These are phyloP conservation scores for Cyclaneusma minus DNA, from an alignment of 2,329 filamentous ascomycete species.

Conservation along the genomic window DNA sequence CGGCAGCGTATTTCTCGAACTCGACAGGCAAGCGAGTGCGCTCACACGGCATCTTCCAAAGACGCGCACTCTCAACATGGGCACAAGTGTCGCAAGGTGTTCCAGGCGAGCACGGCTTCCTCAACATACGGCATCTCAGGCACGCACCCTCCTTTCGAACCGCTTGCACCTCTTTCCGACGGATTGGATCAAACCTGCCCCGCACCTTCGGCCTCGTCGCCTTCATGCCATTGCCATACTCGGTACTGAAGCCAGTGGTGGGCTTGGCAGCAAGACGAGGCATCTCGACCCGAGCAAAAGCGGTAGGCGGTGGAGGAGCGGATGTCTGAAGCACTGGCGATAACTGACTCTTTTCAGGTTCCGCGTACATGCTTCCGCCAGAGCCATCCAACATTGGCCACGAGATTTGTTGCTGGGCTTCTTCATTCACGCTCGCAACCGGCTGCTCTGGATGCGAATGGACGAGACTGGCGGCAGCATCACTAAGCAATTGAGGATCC, in stretches of 20 bases:
- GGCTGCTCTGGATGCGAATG: slow-evolving; percentile 11
- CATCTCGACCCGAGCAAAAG: too few relatives aligned
- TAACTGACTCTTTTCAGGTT: slow-evolving; percentile 8
- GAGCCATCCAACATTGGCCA: slow-evolving; percentile 16
- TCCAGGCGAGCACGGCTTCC: slow-evolving; percentile 51
- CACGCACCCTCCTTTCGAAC: slow-evolving; percentile 50
- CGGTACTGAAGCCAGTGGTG: slow-evolving; percentile 17
- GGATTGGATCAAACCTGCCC: slow-evolving; percentile 37
- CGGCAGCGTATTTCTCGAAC: slow-evolving; percentile 46
- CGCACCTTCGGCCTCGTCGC: slow-evolving; percentile 28
- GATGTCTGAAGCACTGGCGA: too few relatives aligned
- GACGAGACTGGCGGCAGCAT: slow-evolving; percentile 10
- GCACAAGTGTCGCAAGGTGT: slow-evolving; percentile 47
- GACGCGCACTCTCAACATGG: slow-evolving; percentile 44
- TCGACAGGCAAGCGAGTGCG: slow-evolving; percentile 45
- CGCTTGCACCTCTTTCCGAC: slow-evolving; percentile 50
- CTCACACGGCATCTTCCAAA: slow-evolving; percentile 51
- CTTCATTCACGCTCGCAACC: slow-evolving; percentile 10
- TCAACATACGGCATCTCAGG: slow-evolving; percentile 47
- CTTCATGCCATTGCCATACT: slow-evolving; percentile 17
- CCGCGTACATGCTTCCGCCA: slow-evolving; percentile 9
- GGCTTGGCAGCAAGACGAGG: too few relatives aligned
- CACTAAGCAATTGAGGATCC: slow-evolving; percentile 17
- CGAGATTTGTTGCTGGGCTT: slow-evolving; percentile 8
- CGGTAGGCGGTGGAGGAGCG: too few relatives aligned